phyloP scores from a whole-genome alignment of 768 basidiomycete species.

The Lyophyllum atratum region DNA sequence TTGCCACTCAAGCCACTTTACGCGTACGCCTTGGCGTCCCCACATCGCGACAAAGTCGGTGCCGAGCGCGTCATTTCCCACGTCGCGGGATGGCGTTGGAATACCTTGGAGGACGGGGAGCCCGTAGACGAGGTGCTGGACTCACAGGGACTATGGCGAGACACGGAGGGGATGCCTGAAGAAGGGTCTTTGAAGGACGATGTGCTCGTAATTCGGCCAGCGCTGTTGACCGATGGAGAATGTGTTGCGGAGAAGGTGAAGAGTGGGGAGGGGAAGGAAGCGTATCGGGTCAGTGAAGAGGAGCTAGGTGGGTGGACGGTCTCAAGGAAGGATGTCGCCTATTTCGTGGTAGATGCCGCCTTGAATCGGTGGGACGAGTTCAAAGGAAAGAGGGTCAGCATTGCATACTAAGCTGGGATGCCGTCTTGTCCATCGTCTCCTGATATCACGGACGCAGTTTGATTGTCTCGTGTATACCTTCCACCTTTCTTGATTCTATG shows the following conservation, averaged over 20 bases:
- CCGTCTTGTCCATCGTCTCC: too few species aligned
- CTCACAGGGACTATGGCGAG: conserved; percentile 40
- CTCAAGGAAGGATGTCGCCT: conserved; percentile 64
- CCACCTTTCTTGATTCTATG: too few species aligned
- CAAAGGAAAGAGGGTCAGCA: conserved; percentile 47
- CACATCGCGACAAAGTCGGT: conserved; percentile 65
- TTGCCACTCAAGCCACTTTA: conserved; percentile 51
- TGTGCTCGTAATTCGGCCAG: conserved; percentile 56
- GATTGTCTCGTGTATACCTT: too few species aligned
- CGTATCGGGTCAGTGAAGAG: conserved; percentile 46
- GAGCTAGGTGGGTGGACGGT: conserved; percentile 53
- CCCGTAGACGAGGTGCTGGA: conserved; percentile 44
- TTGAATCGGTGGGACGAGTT: conserved; percentile 52
- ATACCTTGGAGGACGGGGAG: conserved; percentile 36
- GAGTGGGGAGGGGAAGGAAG: neutral
- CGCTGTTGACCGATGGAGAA: conserved; percentile 58
- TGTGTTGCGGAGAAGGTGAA: conserved; percentile 39
- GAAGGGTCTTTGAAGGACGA: conserved; percentile 42
- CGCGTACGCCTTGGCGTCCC: conserved; percentile 38
- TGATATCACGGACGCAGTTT: too few species aligned
- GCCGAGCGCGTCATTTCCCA: conserved; percentile 53
- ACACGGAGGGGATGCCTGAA: conserved; percentile 40
- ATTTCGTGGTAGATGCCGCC: conserved; percentile 57
- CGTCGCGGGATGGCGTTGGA: conserved; percentile 54
- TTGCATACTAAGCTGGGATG: conserved; percentile 21